These are phyloP conservation scores for Leccinum boreale DNA, from an alignment of 768 basidiomycete genomes.

Conservation along the genomic window DNA sequence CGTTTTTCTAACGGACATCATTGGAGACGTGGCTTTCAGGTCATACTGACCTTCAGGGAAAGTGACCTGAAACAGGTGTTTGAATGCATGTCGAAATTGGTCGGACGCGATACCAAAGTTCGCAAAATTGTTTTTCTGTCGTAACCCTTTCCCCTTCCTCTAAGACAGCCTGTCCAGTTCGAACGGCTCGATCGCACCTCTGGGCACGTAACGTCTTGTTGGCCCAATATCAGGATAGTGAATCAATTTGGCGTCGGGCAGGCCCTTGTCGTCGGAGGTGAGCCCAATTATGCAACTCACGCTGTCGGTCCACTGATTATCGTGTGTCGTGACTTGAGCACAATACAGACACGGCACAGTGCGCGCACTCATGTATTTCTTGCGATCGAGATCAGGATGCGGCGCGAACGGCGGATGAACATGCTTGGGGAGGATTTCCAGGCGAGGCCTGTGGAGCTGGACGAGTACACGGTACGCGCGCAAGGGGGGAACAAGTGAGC, in stretches of 20 bases:
- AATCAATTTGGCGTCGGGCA: constrained; percentile 39
- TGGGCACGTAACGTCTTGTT: constrained; percentile 1
- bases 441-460: constrained; percentile 31
- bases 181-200: constrained; percentile 8
- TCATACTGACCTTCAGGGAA: not conserved
- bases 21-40: constrained; percentile 4
- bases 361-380: not conserved
- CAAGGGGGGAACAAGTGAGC: no score
- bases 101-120: constrained; percentile 29
- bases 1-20: constrained; percentile 8
- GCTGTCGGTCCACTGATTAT: not conserved
- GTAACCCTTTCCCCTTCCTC: no score
- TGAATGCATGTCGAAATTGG: constrained; percentile 26
- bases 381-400: not conserved
- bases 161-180: not conserved
- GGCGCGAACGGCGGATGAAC: not conserved
- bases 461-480: constrained; percentile 26
- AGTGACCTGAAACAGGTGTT: constrained; percentile 21
- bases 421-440: constrained; percentile 33
- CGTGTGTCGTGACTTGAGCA: constrained; percentile 11
- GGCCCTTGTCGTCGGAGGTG: constrained; percentile 47
- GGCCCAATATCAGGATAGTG: constrained; percentile 48
- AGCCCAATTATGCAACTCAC: not conserved
- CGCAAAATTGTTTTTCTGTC: constrained; percentile 20
- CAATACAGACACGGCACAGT: constrained; percentile 41